Base-by-base conservation (phyloP, 352 stramenopile genomes). In the Phytophthora pseudosyringae region DNA sequence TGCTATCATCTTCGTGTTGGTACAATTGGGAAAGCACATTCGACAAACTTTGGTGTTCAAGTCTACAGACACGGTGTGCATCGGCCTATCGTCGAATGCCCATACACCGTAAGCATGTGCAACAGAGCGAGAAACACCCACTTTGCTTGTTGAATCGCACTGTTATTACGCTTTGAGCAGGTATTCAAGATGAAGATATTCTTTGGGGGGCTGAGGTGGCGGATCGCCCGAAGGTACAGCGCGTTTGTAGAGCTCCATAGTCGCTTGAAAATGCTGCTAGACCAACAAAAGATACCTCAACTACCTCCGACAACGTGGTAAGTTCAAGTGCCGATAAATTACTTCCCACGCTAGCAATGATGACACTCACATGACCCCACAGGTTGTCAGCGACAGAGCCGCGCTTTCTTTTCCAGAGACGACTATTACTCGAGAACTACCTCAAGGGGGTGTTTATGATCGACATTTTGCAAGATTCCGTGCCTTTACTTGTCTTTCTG, bases 401-500 rank as follows among this genome's bases (percentile, higher is more conserved):
- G 6, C 56, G 44, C 15, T 89, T 88, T 54, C 56, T 88, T 7
- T 50, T 76, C 10, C 54, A 68, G 15, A 63, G 82, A 2, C 69
- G 71, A 28, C 13, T 61, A 13, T 47, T 40, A n/a, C 78, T 91
- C n/a, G 64, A 75, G 36, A 67, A 73, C 28, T 91, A 88, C 49
- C 36, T 91, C 15, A 69, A 75, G 18, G 52, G 74, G 3, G 21
- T 89, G 8, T 59, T 86, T 32, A 64, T 84, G 55, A 69, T 91
- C 31, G 71, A 86, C 9, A 13, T 49, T 13, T 36, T 77, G 2
- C 58, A 76, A 7, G 50, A 68, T n/a, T 82, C 80, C 5, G 74
- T 81, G 7, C 53, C 67, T 18, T 25, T 89, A 38, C 68, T 91
- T 3, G 73, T 76, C 10, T 91, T 91, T 47, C 72, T 91, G 0